phyloP scores from a whole-genome alignment of 1,284 basidiomycete genomes.

The Phellinidium pouzarii region DNA sequence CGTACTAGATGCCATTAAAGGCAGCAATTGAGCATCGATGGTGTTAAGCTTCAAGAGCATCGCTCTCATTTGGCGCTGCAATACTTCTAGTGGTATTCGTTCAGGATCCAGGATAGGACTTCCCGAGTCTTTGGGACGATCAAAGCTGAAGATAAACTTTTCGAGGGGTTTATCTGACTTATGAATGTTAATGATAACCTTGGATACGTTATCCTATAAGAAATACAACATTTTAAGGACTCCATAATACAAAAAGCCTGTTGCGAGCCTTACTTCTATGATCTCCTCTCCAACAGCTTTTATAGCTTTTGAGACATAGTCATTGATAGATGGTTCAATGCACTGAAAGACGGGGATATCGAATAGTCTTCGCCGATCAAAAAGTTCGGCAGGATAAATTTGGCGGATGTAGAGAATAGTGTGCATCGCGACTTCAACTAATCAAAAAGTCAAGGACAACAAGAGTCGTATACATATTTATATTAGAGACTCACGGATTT shows the following conservation, averaged over 20 bases:
- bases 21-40: slow-evolving; percentile 71
- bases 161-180: not conserved
- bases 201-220: slow-evolving; percentile 2
- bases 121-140: slow-evolving; percentile 45
- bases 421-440: slow-evolving; percentile 91
- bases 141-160: slow-evolving; percentile 1
- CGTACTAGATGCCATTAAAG: slow-evolving; percentile 45
- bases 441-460: not conserved
- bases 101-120: slow-evolving; percentile 24
- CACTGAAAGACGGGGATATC: slow-evolving; percentile 88
- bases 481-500: not conserved
- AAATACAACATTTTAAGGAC: not conserved
- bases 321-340: slow-evolving; percentile 79
- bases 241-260: not conserved
- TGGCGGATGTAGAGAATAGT: slow-evolving; percentile 86
- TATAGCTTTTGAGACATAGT: slow-evolving; percentile 81
- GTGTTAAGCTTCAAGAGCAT: slow-evolving; percentile 81
- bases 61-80: slow-evolving; percentile 76
- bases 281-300: slow-evolving; percentile 75
- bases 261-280: slow-evolving; percentile 22
- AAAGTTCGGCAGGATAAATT: slow-evolving; percentile 85
- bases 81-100: slow-evolving; percentile 54
- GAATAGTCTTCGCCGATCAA: slow-evolving; percentile 83
- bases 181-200: slow-evolving; percentile 8
- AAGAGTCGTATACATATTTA: not conserved